Evolutionary conservation across 2,329 filamentous ascomycete species (phyloP).

Genomic region (Trichophyton verrucosum): DNA sequence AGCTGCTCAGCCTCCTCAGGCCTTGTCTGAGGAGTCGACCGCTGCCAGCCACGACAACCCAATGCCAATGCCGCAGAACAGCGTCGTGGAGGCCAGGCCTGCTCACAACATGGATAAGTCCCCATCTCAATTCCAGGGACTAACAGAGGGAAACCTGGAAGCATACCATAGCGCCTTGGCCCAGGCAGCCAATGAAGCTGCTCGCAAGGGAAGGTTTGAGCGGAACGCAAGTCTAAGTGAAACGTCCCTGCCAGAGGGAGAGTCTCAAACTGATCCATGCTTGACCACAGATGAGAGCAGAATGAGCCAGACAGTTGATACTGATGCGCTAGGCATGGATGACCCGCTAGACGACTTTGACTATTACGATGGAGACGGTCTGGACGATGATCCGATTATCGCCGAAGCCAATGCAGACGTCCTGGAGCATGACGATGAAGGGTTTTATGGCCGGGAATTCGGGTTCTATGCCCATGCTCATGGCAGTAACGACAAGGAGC

Average conservation of each 20-base stretch:
- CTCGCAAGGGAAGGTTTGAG: constrained; percentile 61
- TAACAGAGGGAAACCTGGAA: constrained; percentile 38
- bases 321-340: constrained; percentile 22
- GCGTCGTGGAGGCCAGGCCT: neutral
- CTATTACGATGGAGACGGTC: constrained; percentile 52
- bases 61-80: neutral
- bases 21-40: constrained; percentile 6
- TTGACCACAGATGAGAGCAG: constrained; percentile 40
- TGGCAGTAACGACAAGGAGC: constrained; percentile 42
- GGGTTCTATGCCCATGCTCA: constrained; percentile 67
- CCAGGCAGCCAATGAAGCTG: constrained; percentile 65
- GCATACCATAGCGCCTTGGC: constrained; percentile 77
- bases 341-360: constrained; percentile 34
- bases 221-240: constrained; percentile 43
- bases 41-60: neutral
- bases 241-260: constrained; percentile 24
- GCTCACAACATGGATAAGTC: neutral
- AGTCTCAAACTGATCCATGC: constrained; percentile 31
- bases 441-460: constrained; percentile 92
- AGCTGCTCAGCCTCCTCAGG: neutral
- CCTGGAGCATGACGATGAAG: constrained; percentile 80
- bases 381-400: constrained; percentile 82
- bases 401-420: constrained; percentile 91
- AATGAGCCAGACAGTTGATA: constrained; percentile 35
- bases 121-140: neutral